phyloP scores from a whole-genome alignment of 768 basidiomycete genomes.

The Agaricus sinodeliciosus region DNA sequence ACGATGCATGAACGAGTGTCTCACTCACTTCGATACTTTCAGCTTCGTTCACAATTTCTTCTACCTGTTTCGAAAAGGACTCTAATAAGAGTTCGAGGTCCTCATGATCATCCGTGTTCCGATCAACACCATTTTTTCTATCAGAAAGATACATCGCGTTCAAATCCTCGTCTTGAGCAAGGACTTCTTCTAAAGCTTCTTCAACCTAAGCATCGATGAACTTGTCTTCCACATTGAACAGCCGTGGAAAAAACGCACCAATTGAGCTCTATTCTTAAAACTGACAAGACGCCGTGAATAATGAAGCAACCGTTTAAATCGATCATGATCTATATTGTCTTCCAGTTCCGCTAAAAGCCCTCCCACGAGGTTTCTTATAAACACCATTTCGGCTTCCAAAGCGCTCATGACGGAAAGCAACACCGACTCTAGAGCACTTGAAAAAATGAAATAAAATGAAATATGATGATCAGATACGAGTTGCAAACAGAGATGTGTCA shows the following conservation, averaged over 20 bases:
- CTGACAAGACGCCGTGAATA: constrained; percentile 84
- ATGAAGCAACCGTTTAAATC: constrained; percentile 85
- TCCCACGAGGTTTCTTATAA: constrained; percentile 85
- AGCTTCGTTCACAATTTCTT: constrained; percentile 92
- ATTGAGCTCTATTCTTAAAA: constrained; percentile 86
- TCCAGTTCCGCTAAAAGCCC: constrained; percentile 90
- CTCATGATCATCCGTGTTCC: constrained; percentile 77
- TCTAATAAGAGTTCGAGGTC: constrained; percentile 93
- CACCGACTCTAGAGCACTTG: constrained; percentile 92
- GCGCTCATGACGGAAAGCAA: constrained; percentile 88
- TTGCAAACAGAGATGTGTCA: no score
- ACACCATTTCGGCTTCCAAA: constrained; percentile 93
- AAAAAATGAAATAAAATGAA: no score
- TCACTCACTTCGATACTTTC: constrained; percentile 73
- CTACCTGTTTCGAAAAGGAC: constrained; percentile 92
- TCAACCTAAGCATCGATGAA: constrained; percentile 51
- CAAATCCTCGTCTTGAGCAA: constrained; percentile 92
- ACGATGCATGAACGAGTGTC: no score
- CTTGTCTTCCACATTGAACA: constrained; percentile 13
- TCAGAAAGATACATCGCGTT: constrained; percentile 94
- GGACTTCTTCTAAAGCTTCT: constrained; percentile 85
- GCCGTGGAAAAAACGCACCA: constrained; percentile 40
- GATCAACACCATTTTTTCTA: constrained; percentile 56
- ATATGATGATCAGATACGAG: no score
- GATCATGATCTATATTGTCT: constrained; percentile 92